These are phyloP conservation scores for Hanseniaspora singularis DNA, from an alignment of 805 yeast genomes.

Conservation along the genomic window DNA sequence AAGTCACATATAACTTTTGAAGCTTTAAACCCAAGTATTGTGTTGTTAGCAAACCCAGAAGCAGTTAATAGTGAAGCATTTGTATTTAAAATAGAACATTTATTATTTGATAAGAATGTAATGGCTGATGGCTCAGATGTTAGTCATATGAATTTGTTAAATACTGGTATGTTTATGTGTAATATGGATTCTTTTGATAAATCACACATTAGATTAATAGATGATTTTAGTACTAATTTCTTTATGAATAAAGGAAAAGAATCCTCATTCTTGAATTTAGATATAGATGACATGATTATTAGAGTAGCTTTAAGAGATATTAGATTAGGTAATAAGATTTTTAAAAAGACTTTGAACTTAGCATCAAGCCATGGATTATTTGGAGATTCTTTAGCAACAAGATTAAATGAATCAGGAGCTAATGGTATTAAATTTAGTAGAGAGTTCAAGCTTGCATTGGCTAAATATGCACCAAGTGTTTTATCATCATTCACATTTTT, in stretches of 20 bases:
- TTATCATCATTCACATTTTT: slow-evolving; percentile 23
- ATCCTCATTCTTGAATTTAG: slow-evolving; percentile 49
- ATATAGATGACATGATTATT: slow-evolving; percentile 68
- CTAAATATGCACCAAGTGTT: slow-evolving; percentile 60
- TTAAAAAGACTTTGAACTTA: slow-evolving; percentile 56
- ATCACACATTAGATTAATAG: slow-evolving; percentile 59
- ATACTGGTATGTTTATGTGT: slow-evolving; percentile 77
- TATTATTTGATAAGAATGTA: slow-evolving; percentile 46
- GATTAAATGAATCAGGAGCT: slow-evolving; percentile 16
- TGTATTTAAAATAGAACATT: slow-evolving; percentile 53
- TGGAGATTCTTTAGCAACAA: slow-evolving; percentile 16
- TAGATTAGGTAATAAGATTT: slow-evolving; percentile 59
- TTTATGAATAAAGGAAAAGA: slow-evolving; percentile 64
- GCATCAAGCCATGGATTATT: slow-evolving; percentile 24
- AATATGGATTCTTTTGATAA: slow-evolving; percentile 58
- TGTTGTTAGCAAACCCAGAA: slow-evolving; percentile 70
- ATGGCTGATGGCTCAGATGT: slow-evolving; percentile 59
- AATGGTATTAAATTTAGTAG: slow-evolving; percentile 36
- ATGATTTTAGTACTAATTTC: slow-evolving; percentile 74
- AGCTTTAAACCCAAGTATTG: slow-evolving; percentile 62
- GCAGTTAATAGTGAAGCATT: slow-evolving; percentile 66
- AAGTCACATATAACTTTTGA: slow-evolving; percentile 39
- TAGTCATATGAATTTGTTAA: slow-evolving; percentile 53
- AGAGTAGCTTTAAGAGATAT: slow-evolving; percentile 82
- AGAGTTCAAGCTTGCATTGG: slow-evolving; percentile 47